Base-by-base conservation (phyloP, 2,329 filamentous ascomycete genomes). In the Chrysoporthe cubensis region DNA sequence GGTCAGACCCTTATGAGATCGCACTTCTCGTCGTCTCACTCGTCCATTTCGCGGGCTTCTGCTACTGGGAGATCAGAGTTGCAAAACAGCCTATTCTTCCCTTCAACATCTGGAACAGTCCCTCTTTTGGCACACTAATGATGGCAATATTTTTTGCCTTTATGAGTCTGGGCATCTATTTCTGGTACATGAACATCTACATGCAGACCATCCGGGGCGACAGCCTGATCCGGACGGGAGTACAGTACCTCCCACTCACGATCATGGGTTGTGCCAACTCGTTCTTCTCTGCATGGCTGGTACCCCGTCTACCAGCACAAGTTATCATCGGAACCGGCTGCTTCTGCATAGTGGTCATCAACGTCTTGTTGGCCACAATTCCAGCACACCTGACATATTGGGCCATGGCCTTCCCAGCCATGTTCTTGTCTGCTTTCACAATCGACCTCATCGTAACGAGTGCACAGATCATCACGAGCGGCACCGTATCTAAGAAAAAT, bases 401-500 rank as follows among this genome's bases (percentile, higher is more conserved):
- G 78, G 74, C 76, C 7, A 71, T 72, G 66, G 66, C 65, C 0
- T 79, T 80, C 60, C 77, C 77, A 0, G 77, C 76, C 3, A 73
- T 76, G n/a, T 68, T 80, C 3, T 66, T 79, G 3, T 74, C 76
- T 34, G 69, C 74, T 0, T 78, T 78, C 57, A 69, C 65, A 13
- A 66, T 66, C 26, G 70, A 71, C 21, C 58, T 71, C 6, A 68
- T 68, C 40, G 58, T 54, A 40, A 68, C 67, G 7, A 66, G 59
- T 54, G 14, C 83, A 0, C 83, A 86, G 68, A 83, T 87, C 4
- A 84, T 87, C 65, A 82, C 84, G 0, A 86, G 84, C 65, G 85
- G 86, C 66, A 80, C 79, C 0, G 84, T 87, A 42, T 76, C 72
- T 2, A 76, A 78, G 2, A 77, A 79, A 5, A 78, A 87, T 32